Base-by-base conservation (phyloP, 2,329 filamentous ascomycete genomes). In the Stagonosporopsis cucurbitacearum region DNA sequence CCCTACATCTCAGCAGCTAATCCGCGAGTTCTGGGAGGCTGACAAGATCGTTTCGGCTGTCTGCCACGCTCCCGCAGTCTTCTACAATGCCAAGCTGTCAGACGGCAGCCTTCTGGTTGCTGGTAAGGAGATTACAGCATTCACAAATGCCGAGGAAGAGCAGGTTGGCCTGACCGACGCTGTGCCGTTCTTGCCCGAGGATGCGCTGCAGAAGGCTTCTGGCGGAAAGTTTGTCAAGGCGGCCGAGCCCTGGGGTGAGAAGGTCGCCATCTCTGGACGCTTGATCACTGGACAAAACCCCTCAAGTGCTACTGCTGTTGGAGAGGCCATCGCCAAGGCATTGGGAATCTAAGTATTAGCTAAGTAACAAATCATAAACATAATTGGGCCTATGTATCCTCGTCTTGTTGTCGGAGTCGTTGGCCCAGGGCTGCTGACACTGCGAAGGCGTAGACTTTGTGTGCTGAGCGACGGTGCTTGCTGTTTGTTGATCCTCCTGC, bases 31-130 rank as follows among this genome's bases (percentile, higher is more conserved):
- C 71, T 83, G 81, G 66, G 76, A 78, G 35, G 79, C 81, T 3
- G 83, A 81, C 59, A 89, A 89, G 79, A 79, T 86, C 50, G 82
- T 90, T 13, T 78, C 84, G 0, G 85, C 88, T 3, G 86, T 91
- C 41, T 90, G 88, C 78, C 88, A 91, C 75, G 88, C 86, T 6
- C 86, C 88, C 2, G 84, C 83, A 3, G 88, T 82, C 12, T 78
- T 91, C 15, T 79, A 82, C 44, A 81, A 87, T 62, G 87, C 84
- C 32, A 83, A 81, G 58, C 60, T 75, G 5, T 63, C 59, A 9
- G 77, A 81, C 57, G 86, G 85, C 30, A 76, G 79, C 59, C 78
- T 79, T 46, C 74, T 89, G 9, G 72, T 90, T 35, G 74, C 80
- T 45, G 86, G 83, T 40, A 81, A 81, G 67, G 75, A 80, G 41